Conservation (phyloP, 2,329 filamentous ascomycete species). For the Microsporum audouinii region DNA sequence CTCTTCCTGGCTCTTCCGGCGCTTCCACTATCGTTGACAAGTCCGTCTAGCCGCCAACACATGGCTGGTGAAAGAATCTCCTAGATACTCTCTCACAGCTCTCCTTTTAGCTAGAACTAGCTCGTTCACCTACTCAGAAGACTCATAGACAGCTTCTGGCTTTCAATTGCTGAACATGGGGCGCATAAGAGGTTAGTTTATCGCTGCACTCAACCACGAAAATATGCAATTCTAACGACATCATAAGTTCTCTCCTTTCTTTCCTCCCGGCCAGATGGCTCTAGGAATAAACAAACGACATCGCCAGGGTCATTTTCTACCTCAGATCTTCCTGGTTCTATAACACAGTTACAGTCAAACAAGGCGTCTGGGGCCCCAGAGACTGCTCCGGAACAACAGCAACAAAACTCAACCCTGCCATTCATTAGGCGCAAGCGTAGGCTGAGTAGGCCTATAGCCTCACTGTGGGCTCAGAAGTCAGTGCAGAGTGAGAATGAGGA, state of each 20-base stretch:
- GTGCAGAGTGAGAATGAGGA: background rate
- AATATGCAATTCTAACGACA: background rate
- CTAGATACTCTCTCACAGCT: background rate
- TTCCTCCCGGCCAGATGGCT: constrained; percentile 6
- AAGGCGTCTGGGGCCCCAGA: background rate
- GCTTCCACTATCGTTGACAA: background rate
- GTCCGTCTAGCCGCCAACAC: background rate
- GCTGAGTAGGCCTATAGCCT: background rate
- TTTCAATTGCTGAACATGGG: constrained; percentile 10
- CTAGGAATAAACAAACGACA: constrained; percentile 6
- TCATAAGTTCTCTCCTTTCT: constrained; percentile 11
- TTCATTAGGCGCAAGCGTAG: background rate
- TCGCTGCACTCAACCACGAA: background rate
- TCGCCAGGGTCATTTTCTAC: constrained; percentile 2
- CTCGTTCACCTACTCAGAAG: background rate
- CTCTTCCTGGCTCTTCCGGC: background rate
- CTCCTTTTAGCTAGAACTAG: background rate
- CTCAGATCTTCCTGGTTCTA: constrained; percentile 5
- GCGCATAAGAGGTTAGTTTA: constrained; percentile 11
- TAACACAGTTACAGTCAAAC: background rate
- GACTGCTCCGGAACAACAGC: constrained; percentile 3
- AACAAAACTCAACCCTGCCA: background rate
- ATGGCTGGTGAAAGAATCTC: background rate
- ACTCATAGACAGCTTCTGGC: background rate
- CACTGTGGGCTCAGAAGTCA: background rate